Evolutionary conservation across 192 early-diverging fungal species (phyloP).

Genomic region (Haplosporangium gracile): DNA sequence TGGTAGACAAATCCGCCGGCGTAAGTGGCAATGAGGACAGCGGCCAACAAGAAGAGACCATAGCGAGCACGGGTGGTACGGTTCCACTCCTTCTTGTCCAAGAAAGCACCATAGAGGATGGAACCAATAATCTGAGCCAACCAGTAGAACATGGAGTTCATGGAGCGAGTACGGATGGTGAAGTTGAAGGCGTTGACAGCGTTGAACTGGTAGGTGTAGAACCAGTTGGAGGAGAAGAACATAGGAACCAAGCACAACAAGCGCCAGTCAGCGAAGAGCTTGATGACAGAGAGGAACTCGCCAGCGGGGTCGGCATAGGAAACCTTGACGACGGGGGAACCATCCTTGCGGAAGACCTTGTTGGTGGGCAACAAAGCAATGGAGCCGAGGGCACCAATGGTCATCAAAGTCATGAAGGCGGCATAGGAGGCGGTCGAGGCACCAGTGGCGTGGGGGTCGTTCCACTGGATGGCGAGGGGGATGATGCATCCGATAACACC

Average conservation of each 20-base stretch:
- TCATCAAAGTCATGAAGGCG: constrained; percentile 78
- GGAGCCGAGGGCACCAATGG: constrained; percentile 71
- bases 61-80: constrained; percentile 76
- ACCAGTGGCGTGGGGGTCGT: constrained; percentile 54
- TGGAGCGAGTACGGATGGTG: constrained; percentile 70
- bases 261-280: constrained; percentile 74
- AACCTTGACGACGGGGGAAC: constrained; percentile 72
- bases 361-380: constrained; percentile 68
- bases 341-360: constrained; percentile 78
- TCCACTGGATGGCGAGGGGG: constrained; percentile 79
- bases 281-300: constrained; percentile 64
- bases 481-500: constrained; percentile 83
- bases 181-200: constrained; percentile 74
- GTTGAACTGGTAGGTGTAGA: constrained; percentile 79
- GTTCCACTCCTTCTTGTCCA: constrained; percentile 65
- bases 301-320: constrained; percentile 73
- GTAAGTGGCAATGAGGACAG: constrained; percentile 69
- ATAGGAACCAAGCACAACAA: constrained; percentile 77
- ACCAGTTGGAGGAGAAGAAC: constrained; percentile 82
- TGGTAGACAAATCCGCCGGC: constrained; percentile 69
- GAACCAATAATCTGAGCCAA: constrained; percentile 82
- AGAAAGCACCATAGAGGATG: constrained; percentile 68
- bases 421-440: constrained; percentile 79
- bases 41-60: constrained; percentile 64
- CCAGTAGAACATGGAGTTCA: constrained; percentile 86